These are phyloP conservation scores for Aspergillus sergii DNA, from an alignment of 2,329 filamentous ascomycete genomes.

Conservation along the genomic window DNA sequence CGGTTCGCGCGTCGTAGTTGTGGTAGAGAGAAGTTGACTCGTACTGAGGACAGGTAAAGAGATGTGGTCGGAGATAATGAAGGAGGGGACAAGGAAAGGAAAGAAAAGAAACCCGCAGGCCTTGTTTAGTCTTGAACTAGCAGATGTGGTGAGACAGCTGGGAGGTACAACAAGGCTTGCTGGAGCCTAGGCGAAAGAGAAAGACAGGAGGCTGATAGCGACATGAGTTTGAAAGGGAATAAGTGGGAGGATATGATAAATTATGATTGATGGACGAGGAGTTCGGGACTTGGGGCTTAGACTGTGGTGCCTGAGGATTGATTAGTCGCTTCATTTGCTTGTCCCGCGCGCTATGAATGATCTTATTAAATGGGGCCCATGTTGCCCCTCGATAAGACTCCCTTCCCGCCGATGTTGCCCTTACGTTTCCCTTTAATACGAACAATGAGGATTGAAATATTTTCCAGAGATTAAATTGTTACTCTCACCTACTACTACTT, in stretches of 20 bases:
- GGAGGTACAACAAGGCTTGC: not conserved
- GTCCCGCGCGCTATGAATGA: conserved; percentile 9
- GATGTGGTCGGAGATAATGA: not conserved
- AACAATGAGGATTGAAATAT: not conserved
- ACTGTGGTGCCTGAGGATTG: conserved; percentile 14
- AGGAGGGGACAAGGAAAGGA: not conserved
- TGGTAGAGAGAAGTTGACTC: not conserved
- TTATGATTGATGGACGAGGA: conserved; percentile 3
- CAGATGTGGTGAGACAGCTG: not conserved
- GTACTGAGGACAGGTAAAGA: not conserved
- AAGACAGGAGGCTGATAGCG: conserved; percentile 2
- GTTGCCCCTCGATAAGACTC: not conserved
- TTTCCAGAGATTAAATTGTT: not conserved
- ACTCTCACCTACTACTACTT: not conserved
- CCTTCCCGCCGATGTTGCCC: not conserved
- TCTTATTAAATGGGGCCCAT: not conserved
- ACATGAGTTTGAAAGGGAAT: not conserved
- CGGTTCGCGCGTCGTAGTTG: not conserved
- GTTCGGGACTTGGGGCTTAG: conserved; percentile 6
- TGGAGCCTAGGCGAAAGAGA: not conserved
- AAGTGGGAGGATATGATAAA: not conserved
- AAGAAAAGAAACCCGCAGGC: not conserved
- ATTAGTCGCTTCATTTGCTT: conserved; percentile 6
- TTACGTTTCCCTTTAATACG: not conserved
- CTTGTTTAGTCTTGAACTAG: not conserved